Conservation (phyloP, 2,329 filamentous ascomycete species). For the Curvularia lunata region DNA sequence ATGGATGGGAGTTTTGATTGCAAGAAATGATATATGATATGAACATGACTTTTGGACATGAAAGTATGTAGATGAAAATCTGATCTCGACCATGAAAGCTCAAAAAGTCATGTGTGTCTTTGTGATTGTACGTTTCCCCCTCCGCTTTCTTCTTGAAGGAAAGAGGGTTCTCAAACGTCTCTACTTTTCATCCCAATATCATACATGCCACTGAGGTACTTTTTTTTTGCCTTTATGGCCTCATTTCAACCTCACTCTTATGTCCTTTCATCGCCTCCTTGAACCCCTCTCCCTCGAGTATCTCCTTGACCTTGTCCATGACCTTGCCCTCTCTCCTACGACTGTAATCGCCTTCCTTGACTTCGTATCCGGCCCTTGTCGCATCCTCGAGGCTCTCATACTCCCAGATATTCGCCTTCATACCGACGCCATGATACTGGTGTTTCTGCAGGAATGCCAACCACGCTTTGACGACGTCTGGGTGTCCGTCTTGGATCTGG, state of each 20-base stretch:
- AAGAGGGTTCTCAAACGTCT: neutral
- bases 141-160: neutral
- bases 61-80: neutral
- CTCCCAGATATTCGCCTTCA: conserved; percentile 98
- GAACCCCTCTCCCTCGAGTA: conserved; percentile 37
- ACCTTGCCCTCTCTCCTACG: conserved; percentile 42
- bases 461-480: conserved; percentile 89
- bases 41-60: neutral
- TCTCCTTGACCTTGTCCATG: conserved; percentile 47
- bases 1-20: too few relatives aligned
- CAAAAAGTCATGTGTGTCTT: neutral
- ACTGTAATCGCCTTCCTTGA: conserved; percentile 34
- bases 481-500: conserved; percentile 89
- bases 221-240: conserved; percentile 22
- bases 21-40: neutral
- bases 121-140: neutral
- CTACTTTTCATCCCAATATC: neutral
- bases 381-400: conserved; percentile 68
- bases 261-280: conserved; percentile 43
- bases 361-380: conserved; percentile 36
- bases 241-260: conserved; percentile 32
- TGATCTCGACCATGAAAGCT: neutral
- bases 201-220: neutral
- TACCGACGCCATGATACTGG: conserved; percentile 93
- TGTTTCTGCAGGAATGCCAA: conserved; percentile 90